Evolutionary conservation across 805 yeast species (phyloP), one percentile per base, ranked within the genome.

Genomic region (Saccharomycopsis fermentans): DNA sequence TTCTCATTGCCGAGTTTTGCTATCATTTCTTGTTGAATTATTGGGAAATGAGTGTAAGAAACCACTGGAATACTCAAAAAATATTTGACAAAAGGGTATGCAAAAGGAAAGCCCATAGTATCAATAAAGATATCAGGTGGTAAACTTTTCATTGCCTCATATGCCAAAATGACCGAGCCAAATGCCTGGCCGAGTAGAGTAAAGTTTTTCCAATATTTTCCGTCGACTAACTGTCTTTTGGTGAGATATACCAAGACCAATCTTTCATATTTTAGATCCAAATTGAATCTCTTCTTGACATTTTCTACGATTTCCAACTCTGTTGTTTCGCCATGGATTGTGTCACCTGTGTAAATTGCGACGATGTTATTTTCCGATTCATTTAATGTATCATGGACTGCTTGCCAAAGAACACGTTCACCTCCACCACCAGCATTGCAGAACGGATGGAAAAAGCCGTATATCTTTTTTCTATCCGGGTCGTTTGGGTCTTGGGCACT

Each of bases 391-490:
- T 84, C 77, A 64, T 81, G 78, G 6, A 92, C 88, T 0, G 97
- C 96, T 58, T 88, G 90, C 99, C 99, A 94, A 47, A 94, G 74
- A 0, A 94, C 99, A 58, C 92, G 81, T 69, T 94, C 99, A 26
- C 99, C 99, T 34, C 99, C 99, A 19, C 99, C 99, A 52, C 96
- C 96, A 43, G 96, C 95, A 68, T 87, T 88, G 63, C 97, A 90
- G 65, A 85, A 87, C 0, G 99, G 99, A 71, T 94, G 99, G 74
- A 94, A 90, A 67, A 87, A 91, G 5, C 98, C 99, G 68, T 75
- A 85, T 11, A 89, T 70, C 9, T 76, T 64, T 47, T 66, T 69
- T 29, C 87, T 67, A 16, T 63, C 59, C 1, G 72, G 69, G 64
- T 77, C 80, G 1, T 11, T 39, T 9, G 56, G 52, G 6, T 37